A percentile compares a stretch with the other conserved stretches of the same genome.
These are phyloP conservation scores for Trichoderma oligosporum DNA, from an alignment of 2,329 filamentous ascomycete species.

Conservation along the genomic window DNA sequence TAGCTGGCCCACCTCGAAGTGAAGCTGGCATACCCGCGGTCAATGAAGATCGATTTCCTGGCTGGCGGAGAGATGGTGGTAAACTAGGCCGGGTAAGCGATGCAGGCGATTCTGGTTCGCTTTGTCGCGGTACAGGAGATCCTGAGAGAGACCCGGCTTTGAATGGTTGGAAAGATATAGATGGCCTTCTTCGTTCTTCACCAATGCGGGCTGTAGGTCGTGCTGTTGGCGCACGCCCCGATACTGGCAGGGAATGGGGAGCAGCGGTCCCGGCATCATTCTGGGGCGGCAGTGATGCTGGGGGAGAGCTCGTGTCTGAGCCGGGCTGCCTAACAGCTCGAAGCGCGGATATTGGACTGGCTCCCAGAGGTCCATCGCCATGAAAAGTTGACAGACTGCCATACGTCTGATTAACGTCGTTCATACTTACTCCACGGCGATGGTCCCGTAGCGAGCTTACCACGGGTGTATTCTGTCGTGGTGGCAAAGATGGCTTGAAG, in stretches of 20 bases:
- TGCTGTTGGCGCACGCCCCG: conserved; percentile 30
- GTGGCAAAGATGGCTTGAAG: conserved; percentile 71
- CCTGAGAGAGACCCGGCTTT: conserved; percentile 94
- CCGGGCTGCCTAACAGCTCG: conserved; percentile 62
- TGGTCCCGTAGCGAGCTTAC: conserved; percentile 72
- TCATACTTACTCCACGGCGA: conserved; percentile 44
- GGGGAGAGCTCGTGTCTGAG: conserved; percentile 59
- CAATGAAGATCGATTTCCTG: conserved; percentile 67
- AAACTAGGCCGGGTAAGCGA: conserved; percentile 49
- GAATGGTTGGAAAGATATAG: conserved; percentile 90
- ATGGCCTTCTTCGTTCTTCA: conserved; percentile 65
- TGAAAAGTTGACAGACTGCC: conserved; percentile 89
- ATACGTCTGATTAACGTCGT: conserved; percentile 74
- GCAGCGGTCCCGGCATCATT: conserved; percentile 43
- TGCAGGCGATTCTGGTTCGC: conserved; percentile 49
- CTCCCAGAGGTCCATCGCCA: conserved; percentile 70
- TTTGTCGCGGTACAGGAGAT: conserved; percentile 60
- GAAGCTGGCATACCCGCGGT: conserved; percentile 73
- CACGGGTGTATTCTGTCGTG: conserved; percentile 44
- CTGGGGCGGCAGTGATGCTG: conserved; percentile 45
- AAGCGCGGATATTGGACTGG: conserved; percentile 81
- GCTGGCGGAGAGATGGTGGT: conserved; percentile 43
- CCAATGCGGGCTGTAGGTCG: conserved; percentile 43
- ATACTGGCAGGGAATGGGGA: conserved; percentile 53
- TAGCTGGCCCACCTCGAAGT: conserved; percentile 58